phyloP scores from a whole-genome alignment of 768 basidiomycete species.

The Lactifluus volemus region DNA sequence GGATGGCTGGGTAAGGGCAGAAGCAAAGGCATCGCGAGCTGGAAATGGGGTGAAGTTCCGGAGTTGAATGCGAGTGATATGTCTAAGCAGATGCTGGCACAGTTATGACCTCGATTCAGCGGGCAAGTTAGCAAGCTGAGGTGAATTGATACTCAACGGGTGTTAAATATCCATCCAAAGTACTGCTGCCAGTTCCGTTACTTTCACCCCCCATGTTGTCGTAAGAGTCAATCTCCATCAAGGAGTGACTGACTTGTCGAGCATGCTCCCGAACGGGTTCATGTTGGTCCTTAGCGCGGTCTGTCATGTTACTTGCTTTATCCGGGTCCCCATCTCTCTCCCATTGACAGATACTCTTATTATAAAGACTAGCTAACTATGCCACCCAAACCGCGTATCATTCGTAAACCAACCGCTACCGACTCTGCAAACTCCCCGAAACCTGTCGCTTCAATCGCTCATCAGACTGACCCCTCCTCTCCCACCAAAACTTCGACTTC shows the following conservation, averaged over 20 bases:
- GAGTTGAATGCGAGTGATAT: constrained; percentile 64
- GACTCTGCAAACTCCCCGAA: constrained; percentile 1
- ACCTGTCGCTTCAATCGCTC: background rate
- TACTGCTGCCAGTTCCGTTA: background rate
- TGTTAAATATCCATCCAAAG: constrained; percentile 5
- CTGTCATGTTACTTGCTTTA: background rate
- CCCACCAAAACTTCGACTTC: constrained; percentile 8
- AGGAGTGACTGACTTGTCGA: background rate
- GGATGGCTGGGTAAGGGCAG: constrained; percentile 60
- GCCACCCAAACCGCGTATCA: constrained; percentile 37
- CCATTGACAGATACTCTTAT: background rate
- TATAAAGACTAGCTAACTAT: constrained; percentile 23
- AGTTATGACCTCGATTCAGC: background rate
- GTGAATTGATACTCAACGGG: constrained; percentile 11
- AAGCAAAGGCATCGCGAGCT: constrained; percentile 66
- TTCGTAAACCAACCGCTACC: constrained; percentile 26
- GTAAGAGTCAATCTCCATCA: constrained; percentile 4
- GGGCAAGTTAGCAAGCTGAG: background rate
- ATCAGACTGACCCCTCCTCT: constrained; percentile 24
- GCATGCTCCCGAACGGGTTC: background rate
- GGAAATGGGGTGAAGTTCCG: constrained; percentile 82
- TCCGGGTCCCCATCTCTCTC: background rate
- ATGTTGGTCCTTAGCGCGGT: background rate
- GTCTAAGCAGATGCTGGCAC: constrained; percentile 57
- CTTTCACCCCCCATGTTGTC: background rate